Base-by-base conservation (phyloP, 345 rosid species). In the Viola odorata region DNA sequence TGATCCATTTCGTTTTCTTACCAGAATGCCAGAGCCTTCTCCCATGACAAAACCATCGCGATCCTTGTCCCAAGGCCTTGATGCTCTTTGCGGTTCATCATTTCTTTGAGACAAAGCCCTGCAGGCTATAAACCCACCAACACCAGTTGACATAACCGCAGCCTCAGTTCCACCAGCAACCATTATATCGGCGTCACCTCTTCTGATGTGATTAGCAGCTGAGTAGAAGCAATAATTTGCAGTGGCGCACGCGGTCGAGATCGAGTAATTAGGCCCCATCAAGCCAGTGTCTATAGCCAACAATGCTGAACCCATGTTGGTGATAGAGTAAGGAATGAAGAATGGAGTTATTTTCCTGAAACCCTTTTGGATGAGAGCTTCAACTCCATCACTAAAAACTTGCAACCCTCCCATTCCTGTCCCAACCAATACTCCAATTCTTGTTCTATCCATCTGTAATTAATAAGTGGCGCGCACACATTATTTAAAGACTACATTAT, bases 31-130 rank as follows among this genome's bases (percentile, higher is more conserved):
- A 40, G 84, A 50, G 45, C 92, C 89, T 76, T 84, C 89, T 41
- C 87, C 92, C 85, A 80, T 76, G n/a, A 84, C 83, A 55, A 84
- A 84, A 45, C 89, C 87, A 58, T 86, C 89, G 0, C 89, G 89
- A 55, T 62, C 67, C 67, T 72, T 78, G 76, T 84, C 84, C 92
- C 89, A 84, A 2, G 92, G 89, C 59, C 89, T 80, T 3, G 87
- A 84, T 53, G 89, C 89, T 48, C 42, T 69, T 44, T 63, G 53
- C 3, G 87, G 85, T 8, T 78, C 78, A n/a, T 80, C 73, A 12
- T 82, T 86, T 68, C 87, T 73, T 32, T 77, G 84, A 50, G 92
- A 86, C 47, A 86, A 63, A 17, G 87, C 89, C 4, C 87, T 69
- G 63, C 82, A 84, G 38, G 89, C 89, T 40, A 82, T 84, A 64